phyloP scores from a whole-genome alignment of 164 flowering plant species.

The Tetrastigma voinierianum region DNA sequence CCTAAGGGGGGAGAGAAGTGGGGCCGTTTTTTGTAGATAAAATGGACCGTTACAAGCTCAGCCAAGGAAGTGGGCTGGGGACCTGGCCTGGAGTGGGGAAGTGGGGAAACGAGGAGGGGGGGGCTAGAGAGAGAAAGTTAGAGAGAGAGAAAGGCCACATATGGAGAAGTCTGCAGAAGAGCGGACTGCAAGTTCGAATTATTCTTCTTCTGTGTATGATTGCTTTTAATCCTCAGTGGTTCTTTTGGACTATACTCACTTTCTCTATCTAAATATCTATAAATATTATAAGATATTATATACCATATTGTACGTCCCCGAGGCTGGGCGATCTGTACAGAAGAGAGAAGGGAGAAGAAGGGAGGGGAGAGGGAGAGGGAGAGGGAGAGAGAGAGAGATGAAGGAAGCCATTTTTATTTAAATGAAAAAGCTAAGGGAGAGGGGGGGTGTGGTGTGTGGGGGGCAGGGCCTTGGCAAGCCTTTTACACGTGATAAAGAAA shows the following conservation, averaged over 20 bases:
- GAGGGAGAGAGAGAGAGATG: not conserved
- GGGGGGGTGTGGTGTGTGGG: not conserved
- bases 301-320: conserved; percentile 27
- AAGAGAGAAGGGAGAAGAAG: conserved; percentile 12
- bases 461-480: conserved; percentile 32
- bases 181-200: conserved; percentile 71
- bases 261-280: conserved; percentile 11
- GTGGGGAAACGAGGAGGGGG: not conserved
- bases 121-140: conserved; percentile 13
- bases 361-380: not conserved
- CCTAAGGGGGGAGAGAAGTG: too few relatives aligned
- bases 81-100: not conserved
- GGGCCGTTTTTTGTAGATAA: not conserved
- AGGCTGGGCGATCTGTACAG: conserved; percentile 42
- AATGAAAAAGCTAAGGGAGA: conserved; percentile 7
- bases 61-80: not conserved
- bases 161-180: conserved; percentile 30
- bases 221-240: conserved; percentile 35
- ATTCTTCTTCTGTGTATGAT: conserved; percentile 60
- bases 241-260: conserved; percentile 30
- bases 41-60: conserved; percentile 16
- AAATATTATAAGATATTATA: not conserved
- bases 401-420: not conserved
- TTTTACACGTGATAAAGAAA: conserved; percentile 85
- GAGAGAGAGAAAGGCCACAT: conserved; percentile 17